Evolutionary conservation across 352 stramenopile genomes (phyloP).

Genomic region (Thalassiosira sp.): DNA sequence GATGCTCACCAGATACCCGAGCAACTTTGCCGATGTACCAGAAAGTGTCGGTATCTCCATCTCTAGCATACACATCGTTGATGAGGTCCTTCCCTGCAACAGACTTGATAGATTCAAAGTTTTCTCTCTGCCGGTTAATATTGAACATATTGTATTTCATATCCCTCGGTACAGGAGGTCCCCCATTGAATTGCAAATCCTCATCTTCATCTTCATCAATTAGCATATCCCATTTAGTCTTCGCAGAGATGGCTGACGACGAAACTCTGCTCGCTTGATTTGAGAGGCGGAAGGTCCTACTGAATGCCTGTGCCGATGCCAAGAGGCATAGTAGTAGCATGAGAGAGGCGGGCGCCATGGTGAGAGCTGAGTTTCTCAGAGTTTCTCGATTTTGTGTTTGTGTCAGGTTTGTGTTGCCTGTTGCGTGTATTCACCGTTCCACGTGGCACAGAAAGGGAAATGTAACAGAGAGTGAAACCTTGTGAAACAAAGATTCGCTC

Average conservation of each 20-base stretch:
- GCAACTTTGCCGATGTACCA: slow-evolving; percentile 82
- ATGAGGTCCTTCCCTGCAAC: slow-evolving; percentile 65
- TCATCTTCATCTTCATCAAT: slow-evolving; percentile 70
- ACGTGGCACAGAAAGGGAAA: too few species aligned
- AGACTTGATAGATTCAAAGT: slow-evolving; percentile 68
- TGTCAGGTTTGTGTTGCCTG: not conserved
- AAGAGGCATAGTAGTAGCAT: slow-evolving; percentile 7
- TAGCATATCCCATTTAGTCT: slow-evolving; percentile 66
- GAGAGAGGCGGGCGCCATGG: not conserved
- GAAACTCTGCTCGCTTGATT: not conserved
- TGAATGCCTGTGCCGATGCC: slow-evolving; percentile 20
- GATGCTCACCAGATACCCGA: slow-evolving; percentile 53
- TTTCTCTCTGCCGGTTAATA: slow-evolving; percentile 63
- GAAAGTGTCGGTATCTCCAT: slow-evolving; percentile 61
- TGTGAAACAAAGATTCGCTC: too few species aligned
- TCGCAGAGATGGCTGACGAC: slow-evolving; percentile 4
- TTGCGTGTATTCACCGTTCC: too few species aligned
- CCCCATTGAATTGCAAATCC: slow-evolving; percentile 43
- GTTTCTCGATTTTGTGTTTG: not conserved
- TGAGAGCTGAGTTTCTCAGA: not conserved
- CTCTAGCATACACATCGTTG: slow-evolving; percentile 76
- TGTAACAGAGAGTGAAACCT: too few species aligned
- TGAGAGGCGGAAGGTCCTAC: not conserved
- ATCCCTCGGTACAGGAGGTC: slow-evolving; percentile 59
- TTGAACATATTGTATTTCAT: slow-evolving; percentile 79